These are phyloP conservation scores for Lactarius akahatsu DNA, from an alignment of 768 basidiomycete genomes.

Conservation along the genomic window DNA sequence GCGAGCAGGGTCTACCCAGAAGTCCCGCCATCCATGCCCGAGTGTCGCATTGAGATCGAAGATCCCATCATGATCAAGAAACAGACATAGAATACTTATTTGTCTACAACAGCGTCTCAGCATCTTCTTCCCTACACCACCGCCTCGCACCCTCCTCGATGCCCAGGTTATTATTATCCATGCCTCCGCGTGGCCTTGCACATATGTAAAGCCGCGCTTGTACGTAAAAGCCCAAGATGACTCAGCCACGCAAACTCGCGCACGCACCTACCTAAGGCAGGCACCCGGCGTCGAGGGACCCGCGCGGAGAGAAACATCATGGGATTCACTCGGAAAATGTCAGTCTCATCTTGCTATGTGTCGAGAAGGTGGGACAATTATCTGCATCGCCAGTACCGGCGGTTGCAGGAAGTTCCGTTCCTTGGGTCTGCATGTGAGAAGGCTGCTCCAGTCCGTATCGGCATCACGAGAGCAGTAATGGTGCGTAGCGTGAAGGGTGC, in stretches of 20 bases:
- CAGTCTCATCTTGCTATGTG: constrained; percentile 75
- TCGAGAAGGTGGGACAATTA: constrained; percentile 68
- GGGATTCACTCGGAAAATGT: constrained; percentile 42
- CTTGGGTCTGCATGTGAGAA: constrained; percentile 82
- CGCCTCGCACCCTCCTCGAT: background rate
- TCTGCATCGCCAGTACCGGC: constrained; percentile 75
- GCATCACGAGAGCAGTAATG: constrained; percentile 50
- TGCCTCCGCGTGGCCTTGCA: too few species aligned
- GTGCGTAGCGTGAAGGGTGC: constrained; percentile 30
- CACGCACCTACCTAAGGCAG: constrained; percentile 29
- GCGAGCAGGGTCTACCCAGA: too few species aligned
- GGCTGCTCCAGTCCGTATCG: constrained; percentile 62
- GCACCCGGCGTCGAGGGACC: constrained; percentile 57
- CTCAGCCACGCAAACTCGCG: too few species aligned
- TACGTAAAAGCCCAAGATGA: too few species aligned
- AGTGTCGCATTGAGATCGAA: too few species aligned
- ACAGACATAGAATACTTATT: too few species aligned
- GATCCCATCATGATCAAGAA: too few species aligned
- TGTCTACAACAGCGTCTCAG: too few species aligned
- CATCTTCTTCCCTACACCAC: too few species aligned
- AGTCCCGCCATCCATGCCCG: too few species aligned
- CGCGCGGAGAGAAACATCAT: constrained; percentile 52
- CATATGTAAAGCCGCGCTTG: too few species aligned
- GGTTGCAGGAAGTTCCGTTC: constrained; percentile 88
- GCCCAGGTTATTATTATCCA: too few species aligned